Evolutionary conservation across 2,329 filamentous ascomycete species (phyloP).

Genomic region (Claviceps capensis): DNA sequence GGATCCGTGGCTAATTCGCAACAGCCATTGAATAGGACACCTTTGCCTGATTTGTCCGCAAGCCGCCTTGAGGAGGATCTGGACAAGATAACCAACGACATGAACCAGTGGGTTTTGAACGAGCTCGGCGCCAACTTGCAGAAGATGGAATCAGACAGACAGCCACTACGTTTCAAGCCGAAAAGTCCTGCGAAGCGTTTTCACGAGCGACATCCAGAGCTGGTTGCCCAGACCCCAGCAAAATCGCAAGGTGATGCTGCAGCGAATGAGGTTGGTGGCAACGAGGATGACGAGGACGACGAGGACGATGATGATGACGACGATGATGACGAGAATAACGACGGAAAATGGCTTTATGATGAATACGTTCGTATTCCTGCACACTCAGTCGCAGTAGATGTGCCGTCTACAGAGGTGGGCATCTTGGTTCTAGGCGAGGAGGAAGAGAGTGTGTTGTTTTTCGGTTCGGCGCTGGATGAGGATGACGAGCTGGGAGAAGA

Average conservation of each 20-base stretch:
- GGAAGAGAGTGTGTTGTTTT: constrained; percentile 47
- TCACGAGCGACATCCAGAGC: constrained; percentile 39
- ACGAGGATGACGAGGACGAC: constrained; percentile 26
- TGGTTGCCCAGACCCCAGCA: neutral
- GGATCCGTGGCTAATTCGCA: constrained; percentile 7
- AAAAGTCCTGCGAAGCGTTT: constrained; percentile 42
- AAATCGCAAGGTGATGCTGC: constrained; percentile 14
- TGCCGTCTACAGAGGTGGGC: constrained; percentile 37
- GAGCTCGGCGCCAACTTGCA: constrained; percentile 42
- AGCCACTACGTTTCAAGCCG: constrained; percentile 35
- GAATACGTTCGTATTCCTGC: constrained; percentile 50
- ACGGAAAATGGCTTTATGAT: constrained; percentile 48
- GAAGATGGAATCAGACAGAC: constrained; percentile 29
- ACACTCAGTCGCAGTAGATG: constrained; percentile 31
- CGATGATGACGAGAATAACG: constrained; percentile 26
- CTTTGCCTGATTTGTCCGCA: constrained; percentile 20
- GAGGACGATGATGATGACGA: constrained; percentile 31
- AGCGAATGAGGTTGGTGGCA: constrained; percentile 27
- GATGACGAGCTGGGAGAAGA: constrained; percentile 46
- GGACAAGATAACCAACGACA: constrained; percentile 37
- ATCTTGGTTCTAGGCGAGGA: constrained; percentile 43
- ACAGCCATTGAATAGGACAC: constrained; percentile 10
- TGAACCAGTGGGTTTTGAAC: constrained; percentile 45
- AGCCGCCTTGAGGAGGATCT: constrained; percentile 28
- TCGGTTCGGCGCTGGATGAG: constrained; percentile 43